Evolutionary conservation across 2,329 filamentous ascomycete species (phyloP).

Genomic region (Botrytis squamosa): DNA sequence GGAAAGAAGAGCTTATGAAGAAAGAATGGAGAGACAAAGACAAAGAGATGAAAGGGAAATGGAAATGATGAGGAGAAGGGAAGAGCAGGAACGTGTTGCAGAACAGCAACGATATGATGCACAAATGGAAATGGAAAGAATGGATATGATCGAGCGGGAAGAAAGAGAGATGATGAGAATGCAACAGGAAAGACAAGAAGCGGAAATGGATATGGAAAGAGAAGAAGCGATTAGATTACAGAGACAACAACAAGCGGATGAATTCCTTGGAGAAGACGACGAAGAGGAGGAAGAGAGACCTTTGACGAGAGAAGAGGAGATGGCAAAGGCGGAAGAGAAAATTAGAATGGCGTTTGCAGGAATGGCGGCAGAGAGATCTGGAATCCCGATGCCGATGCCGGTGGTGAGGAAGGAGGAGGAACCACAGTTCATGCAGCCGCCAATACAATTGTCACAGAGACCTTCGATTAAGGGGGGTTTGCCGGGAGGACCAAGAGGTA

Average conservation of each 20-base stretch:
- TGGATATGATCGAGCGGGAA: constrained; percentile 10
- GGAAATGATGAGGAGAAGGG: constrained; percentile 3
- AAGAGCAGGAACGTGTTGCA: constrained; percentile 11
- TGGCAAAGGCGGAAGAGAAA: constrained; percentile 26
- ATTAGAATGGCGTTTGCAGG: constrained; percentile 25
- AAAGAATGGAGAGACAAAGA: neutral
- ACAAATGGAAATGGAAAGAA: constrained; percentile 13
- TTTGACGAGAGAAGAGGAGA: constrained; percentile 25
- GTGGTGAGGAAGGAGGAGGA: neutral
- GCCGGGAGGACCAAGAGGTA: constrained; percentile 21
- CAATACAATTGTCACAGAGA: neutral
- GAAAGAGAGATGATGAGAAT: constrained; percentile 11
- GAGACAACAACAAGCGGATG: constrained; percentile 9
- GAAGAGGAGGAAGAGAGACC: constrained; percentile 19
- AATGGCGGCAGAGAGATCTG: constrained; percentile 23
- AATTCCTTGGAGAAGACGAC: neutral
- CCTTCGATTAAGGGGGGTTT: constrained; percentile 17
- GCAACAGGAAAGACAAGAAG: constrained; percentile 4
- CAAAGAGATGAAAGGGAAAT: constrained; percentile 11
- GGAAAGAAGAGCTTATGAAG: constrained; percentile 17
- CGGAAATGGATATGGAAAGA: constrained; percentile 6
- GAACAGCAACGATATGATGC: constrained; percentile 16
- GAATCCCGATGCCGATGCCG: neutral
- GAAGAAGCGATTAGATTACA: constrained; percentile 2
- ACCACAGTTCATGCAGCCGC: neutral